Evolutionary conservation across 179 eudicot genomes (phyloP), one percentile per base, ranked within the genome.

Genomic region (Amaranthus tricolor): DNA sequence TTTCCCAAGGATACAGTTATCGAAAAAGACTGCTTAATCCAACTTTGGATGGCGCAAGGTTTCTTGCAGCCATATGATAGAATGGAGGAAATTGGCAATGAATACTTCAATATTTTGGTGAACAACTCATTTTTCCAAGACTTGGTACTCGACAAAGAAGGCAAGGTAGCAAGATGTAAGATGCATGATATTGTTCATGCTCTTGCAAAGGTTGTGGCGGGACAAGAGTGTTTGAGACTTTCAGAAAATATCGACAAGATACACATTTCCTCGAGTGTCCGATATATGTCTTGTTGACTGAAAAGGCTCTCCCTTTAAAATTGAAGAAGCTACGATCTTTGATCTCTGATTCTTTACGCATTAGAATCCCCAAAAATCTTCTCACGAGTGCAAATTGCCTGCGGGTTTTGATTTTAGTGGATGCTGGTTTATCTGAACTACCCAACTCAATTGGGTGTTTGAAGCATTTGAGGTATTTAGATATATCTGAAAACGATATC

Each of bases 21-120:
- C 7, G 7, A 6, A 4, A 76, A 45, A 21, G 53, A 68, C 6
- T 31, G 5, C n/a, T 19, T 79, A 77, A 79, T 82, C 67, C 76
- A 73, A 53, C 59, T 70, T 14, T 79, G 85, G 85, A 79, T 79
- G 80, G 80, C 82, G 19, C 81, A 81, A 10, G 85, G 80, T 12
- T 68, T 71, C 40, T 74, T 82, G 14, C 73, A 57, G 9, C 72
- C 70, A 9, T 15, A 71, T 53, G 50, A 63, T 19, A 72, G 71
- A 24, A 74, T 75, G 78, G 78, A 79, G 60, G 53, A 58, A 7
- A 50, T 75, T 16, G 85, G 82, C 19, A 63, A 72, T 15, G 10
- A 63, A 9, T 79, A 82, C 48, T 63, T 75, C 7, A 31, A 68
- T 44, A 6, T 13, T 56, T 20, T 75, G 68, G 14, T 72, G 43